A percentile compares a stretch with the other conserved stretches of the same genome.
Evolutionary conservation across 257 asterid species (phyloP).

Genomic region (Coffea eugenioides): DNA sequence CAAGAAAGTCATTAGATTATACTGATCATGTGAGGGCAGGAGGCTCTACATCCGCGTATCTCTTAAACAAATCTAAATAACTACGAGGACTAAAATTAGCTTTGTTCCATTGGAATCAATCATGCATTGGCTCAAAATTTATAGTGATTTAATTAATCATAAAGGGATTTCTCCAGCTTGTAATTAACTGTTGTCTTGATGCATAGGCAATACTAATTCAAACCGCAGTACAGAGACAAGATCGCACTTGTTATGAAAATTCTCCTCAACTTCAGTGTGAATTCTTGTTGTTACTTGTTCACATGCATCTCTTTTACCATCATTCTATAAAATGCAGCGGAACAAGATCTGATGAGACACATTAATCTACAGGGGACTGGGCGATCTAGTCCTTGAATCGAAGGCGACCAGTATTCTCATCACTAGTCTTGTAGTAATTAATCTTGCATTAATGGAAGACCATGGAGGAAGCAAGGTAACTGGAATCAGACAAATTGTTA

Average conservation of each 20-base stretch:
- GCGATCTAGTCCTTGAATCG: too few species aligned
- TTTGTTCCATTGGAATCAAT: conserved; percentile 5
- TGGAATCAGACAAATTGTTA: conserved; percentile 76
- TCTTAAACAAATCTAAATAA: background rate
- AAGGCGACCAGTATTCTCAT: conserved; percentile 7
- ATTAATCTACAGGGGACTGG: conserved; percentile 9
- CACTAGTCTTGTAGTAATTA: conserved; percentile 12
- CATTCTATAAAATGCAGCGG: conserved; percentile 30
- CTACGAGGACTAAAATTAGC: background rate
- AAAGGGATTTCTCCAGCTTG: conserved; percentile 10
- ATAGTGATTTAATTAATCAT: background rate
- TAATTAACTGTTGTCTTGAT: conserved; percentile 6
- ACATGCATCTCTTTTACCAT: background rate
- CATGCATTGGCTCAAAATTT: background rate
- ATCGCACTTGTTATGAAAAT: background rate
- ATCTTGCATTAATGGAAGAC: conserved; percentile 42
- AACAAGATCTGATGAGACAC: conserved; percentile 48
- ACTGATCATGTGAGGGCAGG: conserved; percentile 26
- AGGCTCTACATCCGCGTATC: conserved; percentile 10
- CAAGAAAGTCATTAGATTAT: background rate
- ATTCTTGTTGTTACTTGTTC: conserved; percentile 7
- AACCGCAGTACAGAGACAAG: background rate
- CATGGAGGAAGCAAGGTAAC: conserved; percentile 50
- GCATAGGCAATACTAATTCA: background rate
- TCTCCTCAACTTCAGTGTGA: background rate